Evolutionary conservation across 2,329 filamentous ascomycete species (phyloP).

Genomic region (Gremmenia infestans): DNA sequence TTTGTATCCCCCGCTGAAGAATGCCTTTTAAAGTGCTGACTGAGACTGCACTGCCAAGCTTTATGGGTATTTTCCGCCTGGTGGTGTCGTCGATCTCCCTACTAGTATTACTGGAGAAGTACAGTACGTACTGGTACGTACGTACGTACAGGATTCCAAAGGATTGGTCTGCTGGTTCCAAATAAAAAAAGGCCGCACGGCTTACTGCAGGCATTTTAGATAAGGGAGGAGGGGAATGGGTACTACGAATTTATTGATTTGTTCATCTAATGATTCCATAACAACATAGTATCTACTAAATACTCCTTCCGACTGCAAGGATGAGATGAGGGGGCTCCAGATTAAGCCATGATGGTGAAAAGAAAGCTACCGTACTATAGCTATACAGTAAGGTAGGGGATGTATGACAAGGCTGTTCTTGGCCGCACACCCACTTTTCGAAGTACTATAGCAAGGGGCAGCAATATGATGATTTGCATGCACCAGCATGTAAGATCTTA

Average conservation of each 20-base stretch:
- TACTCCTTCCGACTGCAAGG: not conserved
- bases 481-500: not conserved
- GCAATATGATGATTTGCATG: not conserved
- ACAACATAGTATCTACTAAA: not conserved
- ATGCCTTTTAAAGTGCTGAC: no score
- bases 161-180: not conserved
- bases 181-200: no score
- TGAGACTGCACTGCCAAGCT: not conserved
- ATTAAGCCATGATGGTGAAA: not conserved
- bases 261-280: no score
- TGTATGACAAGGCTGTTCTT: not conserved
- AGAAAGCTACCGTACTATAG: not conserved
- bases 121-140: no score
- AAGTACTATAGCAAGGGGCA: not conserved
- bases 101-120: not conserved
- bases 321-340: not conserved
- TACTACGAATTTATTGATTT: no score
- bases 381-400: not conserved
- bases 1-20: no score
- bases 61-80: not conserved
- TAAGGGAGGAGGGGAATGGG: no score
- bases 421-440: not conserved
- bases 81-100: not conserved
- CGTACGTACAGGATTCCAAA: not conserved
- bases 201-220: no score